Base-by-base conservation (phyloP, 2,329 filamentous ascomycete genomes). In the Dactylella cylindrospora region DNA sequence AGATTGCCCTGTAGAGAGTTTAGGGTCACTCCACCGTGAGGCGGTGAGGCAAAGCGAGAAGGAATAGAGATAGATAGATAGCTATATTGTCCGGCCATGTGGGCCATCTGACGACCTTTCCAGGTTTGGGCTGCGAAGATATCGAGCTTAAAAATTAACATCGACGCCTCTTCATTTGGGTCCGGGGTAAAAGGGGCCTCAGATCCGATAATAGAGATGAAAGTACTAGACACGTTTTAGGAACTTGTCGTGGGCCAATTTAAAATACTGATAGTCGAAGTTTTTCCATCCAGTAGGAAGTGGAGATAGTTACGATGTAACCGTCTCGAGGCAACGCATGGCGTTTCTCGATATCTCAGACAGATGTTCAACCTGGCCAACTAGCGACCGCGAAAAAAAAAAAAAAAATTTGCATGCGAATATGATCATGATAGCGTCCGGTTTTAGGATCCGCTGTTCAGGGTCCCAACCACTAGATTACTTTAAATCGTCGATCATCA, bases 381-480 rank as follows among this genome's bases (percentile, higher is more conserved):
- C n/a, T n/a, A n/a, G n/a, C n/a, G n/a, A n/a, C n/a, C n/a, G n/a
- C n/a, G n/a, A n/a, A n/a, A n/a, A n/a, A n/a, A n/a, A n/a, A n/a
- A n/a, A n/a, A 20, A 15, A 44, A 22, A 20, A 28, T 8, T 40
- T 20, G 32, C 13, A 35, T 47, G 29, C 43, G 5, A 9, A 38
- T 6, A 5, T 12, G 22, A 38, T 9, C 6, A 15, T 61, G 55
- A 61, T 53, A 47, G 49, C 29, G 53, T 44, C 55, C 44, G 55
- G 40, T 61, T 47, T 53, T 47, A 43, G n/a, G 40, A 61, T 32
- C 36, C 12, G 12, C 35, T 45, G 15, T 50, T 40, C 49, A 61
- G 55, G 55, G 55, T 61, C 55, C n/a, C 55, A 61, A 41, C 55
- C 47, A 61, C 35, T 31, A n/a, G 31, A 39, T 22, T 44, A 40